These are phyloP conservation scores for Coccomyxa sp. DNA, from an alignment of 139 green algal genomes.

Conservation along the genomic window DNA sequence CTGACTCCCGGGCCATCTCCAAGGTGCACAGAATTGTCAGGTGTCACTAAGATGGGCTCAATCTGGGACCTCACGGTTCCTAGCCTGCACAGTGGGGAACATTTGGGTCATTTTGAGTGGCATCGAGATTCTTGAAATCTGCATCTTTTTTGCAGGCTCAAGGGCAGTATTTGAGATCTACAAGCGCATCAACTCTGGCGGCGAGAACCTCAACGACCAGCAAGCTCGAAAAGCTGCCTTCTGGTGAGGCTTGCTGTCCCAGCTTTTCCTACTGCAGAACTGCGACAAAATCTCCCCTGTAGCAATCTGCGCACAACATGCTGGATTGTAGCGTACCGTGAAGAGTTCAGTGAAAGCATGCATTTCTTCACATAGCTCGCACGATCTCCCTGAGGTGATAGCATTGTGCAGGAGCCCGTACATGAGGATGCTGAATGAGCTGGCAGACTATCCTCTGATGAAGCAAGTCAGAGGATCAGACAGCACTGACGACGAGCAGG, in stretches of 20 bases:
- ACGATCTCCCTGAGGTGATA: too few relatives aligned
- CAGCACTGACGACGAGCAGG: not conserved
- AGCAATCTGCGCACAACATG: too few relatives aligned
- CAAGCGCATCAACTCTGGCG: not conserved
- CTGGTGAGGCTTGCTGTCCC: too few relatives aligned
- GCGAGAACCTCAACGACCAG: not conserved
- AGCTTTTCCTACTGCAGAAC: too few relatives aligned
- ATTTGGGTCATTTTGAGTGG: too few relatives aligned
- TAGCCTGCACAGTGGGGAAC: too few relatives aligned
- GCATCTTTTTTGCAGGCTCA: not conserved
- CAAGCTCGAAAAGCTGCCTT: not conserved
- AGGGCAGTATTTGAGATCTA: not conserved
- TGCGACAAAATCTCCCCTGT: too few relatives aligned
- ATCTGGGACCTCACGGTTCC: not conserved
- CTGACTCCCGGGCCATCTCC: not conserved
- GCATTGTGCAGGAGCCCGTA: not conserved
- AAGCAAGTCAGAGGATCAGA: not conserved
- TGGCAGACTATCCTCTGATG: not conserved
- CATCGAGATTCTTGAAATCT: too few relatives aligned
- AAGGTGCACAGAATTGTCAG: not conserved
- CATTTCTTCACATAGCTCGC: too few relatives aligned
- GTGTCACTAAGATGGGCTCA: not conserved
- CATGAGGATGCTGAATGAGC: not conserved
- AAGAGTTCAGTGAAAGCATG: too few relatives aligned
- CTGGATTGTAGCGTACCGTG: too few relatives aligned